phyloP scores from a whole-genome alignment of 176 grass and related monocot species.

The Triticum dicoccoides region DNA sequence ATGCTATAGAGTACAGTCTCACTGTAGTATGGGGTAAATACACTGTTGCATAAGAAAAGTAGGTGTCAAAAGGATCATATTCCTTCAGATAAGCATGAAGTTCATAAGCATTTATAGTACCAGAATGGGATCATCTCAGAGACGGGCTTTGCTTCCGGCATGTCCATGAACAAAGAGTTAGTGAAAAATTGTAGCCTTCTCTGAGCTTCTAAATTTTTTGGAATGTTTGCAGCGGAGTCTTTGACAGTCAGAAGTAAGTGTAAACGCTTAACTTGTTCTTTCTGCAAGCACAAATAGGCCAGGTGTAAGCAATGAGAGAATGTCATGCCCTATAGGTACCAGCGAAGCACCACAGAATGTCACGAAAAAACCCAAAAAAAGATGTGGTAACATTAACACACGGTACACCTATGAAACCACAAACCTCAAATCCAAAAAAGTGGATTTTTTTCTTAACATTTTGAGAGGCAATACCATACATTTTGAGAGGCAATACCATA shows the following conservation, averaged over 20 bases:
- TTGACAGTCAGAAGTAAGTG: constrained; percentile 96
- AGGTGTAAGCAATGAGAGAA: not conserved
- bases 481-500: not conserved
- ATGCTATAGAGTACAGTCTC: constrained; percentile 94
- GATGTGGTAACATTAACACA: too few relatives aligned
- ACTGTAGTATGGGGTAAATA: constrained; percentile 97
- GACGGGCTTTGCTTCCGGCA: constrained; percentile 79
- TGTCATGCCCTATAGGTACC: not conserved
- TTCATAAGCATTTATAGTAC: constrained; percentile 41
- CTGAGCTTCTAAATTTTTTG: constrained; percentile 84
- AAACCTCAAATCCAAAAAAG: too few relatives aligned
- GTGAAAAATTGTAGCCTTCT: constrained; percentile 92
- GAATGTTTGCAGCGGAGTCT: constrained; percentile 88
- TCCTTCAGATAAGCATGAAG: constrained; percentile 15
- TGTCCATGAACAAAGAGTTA: constrained; percentile 94
- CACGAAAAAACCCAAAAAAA: not conserved
- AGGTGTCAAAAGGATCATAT: constrained; percentile 24
- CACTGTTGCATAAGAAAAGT: constrained; percentile 65
- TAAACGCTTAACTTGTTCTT: constrained; percentile 85
- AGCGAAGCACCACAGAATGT: not conserved
- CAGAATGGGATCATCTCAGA: constrained; percentile 96
- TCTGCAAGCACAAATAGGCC: constrained; percentile 47
- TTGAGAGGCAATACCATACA: not conserved
- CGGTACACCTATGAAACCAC: too few relatives aligned
- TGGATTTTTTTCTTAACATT: not conserved